A percentile compares a stretch with the other conserved stretches of the same genome.
These are phyloP conservation scores for Pseudopithomyces maydicus DNA, from an alignment of 2,329 filamentous ascomycete species.

Conservation along the genomic window DNA sequence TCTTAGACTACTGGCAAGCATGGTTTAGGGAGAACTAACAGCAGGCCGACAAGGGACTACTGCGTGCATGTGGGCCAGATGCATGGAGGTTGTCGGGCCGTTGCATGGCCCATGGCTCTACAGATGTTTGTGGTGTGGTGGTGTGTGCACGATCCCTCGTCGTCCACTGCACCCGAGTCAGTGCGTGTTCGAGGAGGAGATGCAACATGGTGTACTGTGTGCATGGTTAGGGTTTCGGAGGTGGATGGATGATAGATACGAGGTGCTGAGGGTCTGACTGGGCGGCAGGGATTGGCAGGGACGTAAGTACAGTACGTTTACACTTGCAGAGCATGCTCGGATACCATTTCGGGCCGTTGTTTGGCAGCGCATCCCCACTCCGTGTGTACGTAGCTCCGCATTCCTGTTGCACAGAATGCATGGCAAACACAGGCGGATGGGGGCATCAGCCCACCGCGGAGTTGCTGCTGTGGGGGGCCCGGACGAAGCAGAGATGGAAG, in stretches of 20 bases:
- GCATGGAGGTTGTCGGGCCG: slow-evolving; percentile 6
- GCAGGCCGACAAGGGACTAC: background rate
- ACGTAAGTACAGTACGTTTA: background rate
- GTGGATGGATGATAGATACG: too few relatives aligned
- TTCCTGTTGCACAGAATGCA: background rate
- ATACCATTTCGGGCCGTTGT: background rate
- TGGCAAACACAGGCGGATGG: background rate
- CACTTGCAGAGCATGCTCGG: background rate
- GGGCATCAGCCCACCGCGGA: too few relatives aligned
- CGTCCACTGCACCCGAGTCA: background rate
- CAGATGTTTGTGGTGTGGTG: background rate
- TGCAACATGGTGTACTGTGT: background rate
- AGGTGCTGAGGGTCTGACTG: too few relatives aligned
- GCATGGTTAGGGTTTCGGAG: too few relatives aligned
- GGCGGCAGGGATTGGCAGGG: too few relatives aligned
- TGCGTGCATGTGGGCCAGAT: background rate
- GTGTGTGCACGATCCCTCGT: background rate
- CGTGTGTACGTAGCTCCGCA: background rate
- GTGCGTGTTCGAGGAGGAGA: background rate
- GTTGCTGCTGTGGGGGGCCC: background rate
- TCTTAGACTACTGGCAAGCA: background rate
- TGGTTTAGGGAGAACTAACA: background rate
- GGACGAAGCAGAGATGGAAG: background rate
- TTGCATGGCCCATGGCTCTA: slow-evolving; percentile 4
- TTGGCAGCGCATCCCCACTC: background rate